These are phyloP conservation scores for Erodium trifolium DNA, from an alignment of 441 rosid species.

Conservation along the genomic window DNA sequence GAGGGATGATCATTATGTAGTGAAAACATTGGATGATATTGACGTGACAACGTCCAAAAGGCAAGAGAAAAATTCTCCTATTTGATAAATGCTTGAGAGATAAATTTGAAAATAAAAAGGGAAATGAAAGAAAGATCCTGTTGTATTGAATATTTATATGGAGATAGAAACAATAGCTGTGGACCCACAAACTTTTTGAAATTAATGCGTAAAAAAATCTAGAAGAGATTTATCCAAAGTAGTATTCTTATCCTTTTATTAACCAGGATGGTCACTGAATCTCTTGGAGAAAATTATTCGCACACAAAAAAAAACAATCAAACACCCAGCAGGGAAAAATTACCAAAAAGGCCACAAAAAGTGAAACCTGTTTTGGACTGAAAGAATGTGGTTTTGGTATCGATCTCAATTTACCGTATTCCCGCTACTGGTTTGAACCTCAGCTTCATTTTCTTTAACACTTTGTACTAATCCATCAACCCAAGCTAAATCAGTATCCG, in stretches of 20 bases:
- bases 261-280: neutral
- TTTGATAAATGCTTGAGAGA: neutral
- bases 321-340: neutral
- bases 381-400: neutral
- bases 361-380: neutral
- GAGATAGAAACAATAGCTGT: neutral
- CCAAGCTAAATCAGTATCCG: constrained; percentile 71
- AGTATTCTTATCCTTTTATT: neutral
- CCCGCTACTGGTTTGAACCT: constrained; percentile 39
- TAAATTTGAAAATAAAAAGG: neutral
- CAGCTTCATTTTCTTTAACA: constrained; percentile 53
- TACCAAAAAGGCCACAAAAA: neutral
- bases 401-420: constrained; percentile 38
- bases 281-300: neutral
- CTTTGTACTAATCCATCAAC: constrained; percentile 62
- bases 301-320: neutral
- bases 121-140: neutral
- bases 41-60: neutral
- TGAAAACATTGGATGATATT: neutral
- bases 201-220: neutral
- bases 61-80: neutral
- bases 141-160: neutral
- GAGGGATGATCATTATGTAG: neutral
- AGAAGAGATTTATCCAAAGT: neutral
- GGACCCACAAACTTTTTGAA: neutral